Percentiles rank a stretch among this genome's conserved stretches.
Evolutionary conservation across 495 filamentous ascomycete species (phyloP).

Genomic region (Tuber melanosporum): DNA sequence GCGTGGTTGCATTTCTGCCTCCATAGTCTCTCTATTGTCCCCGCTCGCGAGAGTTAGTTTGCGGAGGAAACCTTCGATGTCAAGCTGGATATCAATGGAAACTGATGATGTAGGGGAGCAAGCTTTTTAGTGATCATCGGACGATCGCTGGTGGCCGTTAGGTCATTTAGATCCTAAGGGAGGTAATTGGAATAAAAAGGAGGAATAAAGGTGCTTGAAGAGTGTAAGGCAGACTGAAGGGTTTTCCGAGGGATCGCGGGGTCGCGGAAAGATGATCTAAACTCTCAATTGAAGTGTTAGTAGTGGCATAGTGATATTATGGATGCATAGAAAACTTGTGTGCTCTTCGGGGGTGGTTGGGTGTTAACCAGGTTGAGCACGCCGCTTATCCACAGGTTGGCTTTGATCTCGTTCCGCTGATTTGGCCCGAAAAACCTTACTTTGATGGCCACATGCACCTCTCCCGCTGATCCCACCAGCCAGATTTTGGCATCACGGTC

Average conservation of each 20-base stretch:
- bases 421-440: no score
- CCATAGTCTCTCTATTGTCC: background rate
- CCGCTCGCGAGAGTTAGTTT: background rate
- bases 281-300: no score
- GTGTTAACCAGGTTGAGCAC: no score
- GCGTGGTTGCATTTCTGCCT: background rate
- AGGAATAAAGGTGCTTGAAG: background rate
- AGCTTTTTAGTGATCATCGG: background rate
- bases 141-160: background rate
- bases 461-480: background rate
- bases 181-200: background rate
- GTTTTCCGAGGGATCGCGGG: no score
- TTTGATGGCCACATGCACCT: no score
- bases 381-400: no score
- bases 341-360: no score
- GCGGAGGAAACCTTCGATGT: background rate
- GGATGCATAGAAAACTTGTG: no score
- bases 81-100: conserved; percentile 1
- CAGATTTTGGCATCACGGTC: no score
- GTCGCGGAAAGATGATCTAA: no score
- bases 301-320: no score
- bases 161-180: background rate
- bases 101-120: background rate
- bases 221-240: background rate
- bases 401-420: no score